Conservation (phyloP, 1,139 yeast genomes). For the Diutina siamensis region DNA sequence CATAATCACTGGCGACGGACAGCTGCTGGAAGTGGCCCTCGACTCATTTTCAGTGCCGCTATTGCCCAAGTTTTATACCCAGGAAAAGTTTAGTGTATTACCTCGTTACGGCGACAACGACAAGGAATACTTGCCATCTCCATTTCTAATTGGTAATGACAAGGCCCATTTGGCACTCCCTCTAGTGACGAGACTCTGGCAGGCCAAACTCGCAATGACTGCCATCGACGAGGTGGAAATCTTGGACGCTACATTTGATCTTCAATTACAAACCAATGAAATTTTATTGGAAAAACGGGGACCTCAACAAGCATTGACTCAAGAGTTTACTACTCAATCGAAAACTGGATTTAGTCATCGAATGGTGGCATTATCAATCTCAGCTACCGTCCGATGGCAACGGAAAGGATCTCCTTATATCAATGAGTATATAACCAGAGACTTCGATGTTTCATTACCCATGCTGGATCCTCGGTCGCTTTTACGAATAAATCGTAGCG, state of each 20-base stretch:
- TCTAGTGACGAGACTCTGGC: not conserved
- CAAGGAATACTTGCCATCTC: not conserved
- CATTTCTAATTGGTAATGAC: not conserved
- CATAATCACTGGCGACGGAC: not conserved
- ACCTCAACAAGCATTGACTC: not conserved
- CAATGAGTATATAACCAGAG: not conserved
- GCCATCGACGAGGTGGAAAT: not conserved
- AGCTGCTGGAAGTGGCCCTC: not conserved
- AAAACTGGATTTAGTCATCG: constrained; percentile 4
- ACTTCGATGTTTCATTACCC: not conserved
- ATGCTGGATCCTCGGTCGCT: constrained; percentile 2
- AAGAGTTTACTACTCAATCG: constrained; percentile 2
- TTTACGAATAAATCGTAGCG: not conserved
- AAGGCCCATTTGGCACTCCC: not conserved
- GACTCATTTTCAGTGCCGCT: not conserved
- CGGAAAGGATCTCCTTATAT: not conserved
- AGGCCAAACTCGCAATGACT: not conserved
- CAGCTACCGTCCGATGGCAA: not conserved
- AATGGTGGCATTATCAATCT: not conserved
- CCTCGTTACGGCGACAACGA: not conserved
- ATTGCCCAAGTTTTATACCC: not conserved
- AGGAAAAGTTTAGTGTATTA: not conserved
- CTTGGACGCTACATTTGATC: not conserved
- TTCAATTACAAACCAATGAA: not conserved
- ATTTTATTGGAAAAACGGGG: not conserved